Base-by-base conservation (phyloP, 805 yeast species). In the Zygosaccharomyces siamensis region DNA sequence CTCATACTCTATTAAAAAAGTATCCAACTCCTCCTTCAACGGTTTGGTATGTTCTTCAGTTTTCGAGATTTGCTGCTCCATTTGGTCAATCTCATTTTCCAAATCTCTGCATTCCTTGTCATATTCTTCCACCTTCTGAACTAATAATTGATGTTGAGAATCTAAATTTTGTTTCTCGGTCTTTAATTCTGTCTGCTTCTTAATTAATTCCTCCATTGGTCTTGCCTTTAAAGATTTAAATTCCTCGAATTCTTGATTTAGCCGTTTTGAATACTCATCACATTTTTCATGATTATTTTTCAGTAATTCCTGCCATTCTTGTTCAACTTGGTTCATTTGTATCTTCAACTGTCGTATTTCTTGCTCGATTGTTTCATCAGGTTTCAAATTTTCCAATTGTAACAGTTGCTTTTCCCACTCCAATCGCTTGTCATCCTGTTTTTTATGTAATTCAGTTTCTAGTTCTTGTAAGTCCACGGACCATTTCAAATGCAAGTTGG, bases 321-420 rank as follows among this genome's bases (percentile, higher is more conserved):
- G 33, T 5, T 57, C 52, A 2, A 53, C 53, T 5, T 54, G 51
- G 1, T 58, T 55, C 5, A 68, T 42, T 33, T 64, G 64, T 1
- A 41, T 36, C 18, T 64, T 60, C 40, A 68, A 61, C 1, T 43
- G 43, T 23, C 66, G 66, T 21, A 57, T 57, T 30, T 59, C 62
- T n/a, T 62, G 55, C 1, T 60, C 59, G 1, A 59, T 43, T 7
- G 64, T 57, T 20, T 70, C 64, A 44, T 62, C 57, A 20, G 66
- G 66, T 44, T 68, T 68, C 32, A 58, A 20, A 43, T 66, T 63
- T 27, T 61, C 63, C 10, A 57, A 41, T 18, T 61, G 56, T 39
- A 58, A 43, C 12, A 63, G 43, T 18, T 60, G 45, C 16, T 43
- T 49, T 28, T 61, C 65, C 58, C 61, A 57, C 16, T 52, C 39